phyloP scores from a whole-genome alignment of 257 asterid species.

The Solanum arcanum region DNA sequence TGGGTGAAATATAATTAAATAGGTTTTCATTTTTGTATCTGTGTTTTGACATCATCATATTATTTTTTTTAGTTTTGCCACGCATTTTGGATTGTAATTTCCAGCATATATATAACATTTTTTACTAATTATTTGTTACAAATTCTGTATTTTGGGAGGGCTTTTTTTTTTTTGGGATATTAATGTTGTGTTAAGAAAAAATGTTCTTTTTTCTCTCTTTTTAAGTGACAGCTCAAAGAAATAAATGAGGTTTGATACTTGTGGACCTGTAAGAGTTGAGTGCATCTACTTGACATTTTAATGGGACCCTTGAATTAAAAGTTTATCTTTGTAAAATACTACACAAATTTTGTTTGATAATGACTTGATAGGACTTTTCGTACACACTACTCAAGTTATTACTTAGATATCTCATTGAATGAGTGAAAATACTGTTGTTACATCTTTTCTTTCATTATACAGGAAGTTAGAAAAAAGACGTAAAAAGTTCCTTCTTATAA shows the following conservation, averaged over 20 bases:
- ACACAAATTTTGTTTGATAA: background rate
- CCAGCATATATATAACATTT: background rate
- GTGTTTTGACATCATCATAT: background rate
- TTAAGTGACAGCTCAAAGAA: background rate
- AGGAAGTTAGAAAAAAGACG: background rate
- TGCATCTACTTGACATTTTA: background rate
- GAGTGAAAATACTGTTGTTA: background rate
- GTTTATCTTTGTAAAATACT: background rate
- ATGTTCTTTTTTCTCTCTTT: no score
- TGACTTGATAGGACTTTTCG: background rate
- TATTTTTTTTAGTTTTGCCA: background rate
- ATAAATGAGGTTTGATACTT: background rate
- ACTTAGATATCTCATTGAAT: background rate
- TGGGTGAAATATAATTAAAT: background rate
- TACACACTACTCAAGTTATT: background rate
- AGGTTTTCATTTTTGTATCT: background rate
- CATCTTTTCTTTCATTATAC: background rate
- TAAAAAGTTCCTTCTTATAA: background rate
- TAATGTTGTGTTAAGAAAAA: background rate
- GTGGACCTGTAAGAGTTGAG: background rate
- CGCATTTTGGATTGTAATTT: background rate
- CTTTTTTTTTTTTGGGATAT: background rate
- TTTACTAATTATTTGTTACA: background rate
- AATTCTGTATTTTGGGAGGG: background rate
- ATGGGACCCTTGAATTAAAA: background rate